These are phyloP conservation scores for Myriangium duriaei DNA, from an alignment of 2,329 filamentous ascomycete genomes.

Conservation along the genomic window DNA sequence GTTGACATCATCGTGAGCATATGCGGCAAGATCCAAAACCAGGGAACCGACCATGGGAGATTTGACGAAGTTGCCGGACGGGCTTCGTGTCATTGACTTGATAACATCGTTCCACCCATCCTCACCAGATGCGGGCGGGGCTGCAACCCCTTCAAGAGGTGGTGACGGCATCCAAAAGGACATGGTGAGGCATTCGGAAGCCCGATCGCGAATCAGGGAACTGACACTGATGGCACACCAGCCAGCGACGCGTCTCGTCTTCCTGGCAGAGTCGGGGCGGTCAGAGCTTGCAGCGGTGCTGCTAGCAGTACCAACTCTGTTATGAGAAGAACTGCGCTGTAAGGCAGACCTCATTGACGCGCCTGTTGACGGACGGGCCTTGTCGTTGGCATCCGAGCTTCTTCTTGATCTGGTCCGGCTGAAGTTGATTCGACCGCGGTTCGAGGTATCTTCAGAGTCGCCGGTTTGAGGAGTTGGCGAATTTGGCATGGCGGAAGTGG, in stretches of 20 bases:
- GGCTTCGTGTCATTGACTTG: constrained; percentile 58
- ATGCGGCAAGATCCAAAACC: constrained; percentile 67
- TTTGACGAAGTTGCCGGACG: constrained; percentile 52
- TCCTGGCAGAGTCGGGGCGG: constrained; percentile 24
- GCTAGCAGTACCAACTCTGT: not conserved
- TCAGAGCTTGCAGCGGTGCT: constrained; percentile 1
- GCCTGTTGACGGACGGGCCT: constrained; percentile 2
- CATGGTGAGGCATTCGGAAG: constrained; percentile 7
- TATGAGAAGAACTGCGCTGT: constrained; percentile 2
- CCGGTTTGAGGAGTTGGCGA: constrained; percentile 6
- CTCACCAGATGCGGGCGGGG: constrained; percentile 23
- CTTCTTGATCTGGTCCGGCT: constrained; percentile 1
- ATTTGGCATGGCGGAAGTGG: not conserved
- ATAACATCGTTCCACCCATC: constrained; percentile 65
- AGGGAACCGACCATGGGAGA: constrained; percentile 29
- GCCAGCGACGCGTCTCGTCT: constrained; percentile 57
- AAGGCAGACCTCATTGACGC: constrained; percentile 4
- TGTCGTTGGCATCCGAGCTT: constrained; percentile 4
- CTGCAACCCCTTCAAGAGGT: constrained; percentile 7
- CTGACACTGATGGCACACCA: constrained; percentile 69
- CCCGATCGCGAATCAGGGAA: constrained; percentile 48
- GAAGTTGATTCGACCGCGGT: constrained; percentile 5
- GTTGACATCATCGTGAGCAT: constrained; percentile 66
- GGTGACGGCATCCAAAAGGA: constrained; percentile 12
- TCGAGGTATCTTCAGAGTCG: constrained; percentile 5